Percentiles rank a stretch among this genome's conserved stretches.
These are phyloP conservation scores for Marasmius sp. DNA, from an alignment of 1,284 basidiomycete genomes.

Conservation along the genomic window DNA sequence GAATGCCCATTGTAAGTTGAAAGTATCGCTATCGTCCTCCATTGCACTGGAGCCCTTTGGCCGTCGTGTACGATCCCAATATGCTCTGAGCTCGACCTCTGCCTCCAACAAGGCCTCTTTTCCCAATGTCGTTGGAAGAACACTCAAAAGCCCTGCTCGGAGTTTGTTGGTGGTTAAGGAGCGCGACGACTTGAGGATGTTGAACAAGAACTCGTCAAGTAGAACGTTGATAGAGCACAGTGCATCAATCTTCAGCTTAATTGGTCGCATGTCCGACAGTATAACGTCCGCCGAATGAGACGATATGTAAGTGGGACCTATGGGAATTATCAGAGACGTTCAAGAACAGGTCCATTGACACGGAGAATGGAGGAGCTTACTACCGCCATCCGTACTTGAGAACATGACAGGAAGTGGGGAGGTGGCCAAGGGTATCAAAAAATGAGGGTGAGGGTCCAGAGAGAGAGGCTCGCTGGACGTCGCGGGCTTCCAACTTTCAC, in stretches of 20 bases:
- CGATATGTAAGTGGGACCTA: constrained; percentile 74
- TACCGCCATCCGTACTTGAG: constrained; percentile 31
- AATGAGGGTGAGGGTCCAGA: background rate
- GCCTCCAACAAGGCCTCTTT: constrained; percentile 92
- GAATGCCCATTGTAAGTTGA: constrained; percentile 70
- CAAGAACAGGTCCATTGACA: background rate
- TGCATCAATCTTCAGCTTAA: constrained; percentile 74
- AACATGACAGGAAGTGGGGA: constrained; percentile 32
- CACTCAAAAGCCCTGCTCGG: constrained; percentile 68
- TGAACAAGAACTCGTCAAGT: constrained; percentile 85
- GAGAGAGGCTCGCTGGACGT: background rate
- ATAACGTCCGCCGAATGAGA: constrained; percentile 83
- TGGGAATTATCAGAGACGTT: background rate
- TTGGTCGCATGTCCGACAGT: constrained; percentile 88
- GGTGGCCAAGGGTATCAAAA: background rate
- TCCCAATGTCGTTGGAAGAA: constrained; percentile 77
- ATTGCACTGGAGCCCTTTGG: constrained; percentile 32
- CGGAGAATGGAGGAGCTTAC: constrained; percentile 27
- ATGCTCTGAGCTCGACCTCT: constrained; percentile 85
- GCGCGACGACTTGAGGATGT: constrained; percentile 66
- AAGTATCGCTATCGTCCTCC: constrained; percentile 52
- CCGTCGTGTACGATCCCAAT: constrained; percentile 69
- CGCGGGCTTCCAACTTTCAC: background rate
- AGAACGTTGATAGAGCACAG: constrained; percentile 80
- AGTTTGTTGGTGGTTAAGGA: constrained; percentile 78